A percentile compares a stretch with the other conserved stretches of the same genome.
Conservation (phyloP, 129 eudicot species). For the Oenanthe sinensis region DNA sequence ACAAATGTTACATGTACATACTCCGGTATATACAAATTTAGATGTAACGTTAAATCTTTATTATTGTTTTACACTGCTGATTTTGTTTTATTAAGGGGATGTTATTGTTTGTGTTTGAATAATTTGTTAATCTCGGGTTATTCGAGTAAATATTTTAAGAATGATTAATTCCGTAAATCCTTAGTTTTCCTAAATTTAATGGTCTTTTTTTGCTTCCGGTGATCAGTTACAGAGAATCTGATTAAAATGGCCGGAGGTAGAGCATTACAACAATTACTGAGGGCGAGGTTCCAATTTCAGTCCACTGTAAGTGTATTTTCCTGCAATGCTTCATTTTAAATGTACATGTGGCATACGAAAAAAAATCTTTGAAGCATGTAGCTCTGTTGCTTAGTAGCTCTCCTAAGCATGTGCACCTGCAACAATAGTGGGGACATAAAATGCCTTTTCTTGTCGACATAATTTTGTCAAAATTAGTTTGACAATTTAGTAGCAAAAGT, state of each 20-base stretch:
- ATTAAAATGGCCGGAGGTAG: slow-evolving; percentile 59
- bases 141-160: neutral
- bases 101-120: neutral
- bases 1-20: no score
- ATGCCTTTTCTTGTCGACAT: neutral
- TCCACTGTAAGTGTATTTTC: slow-evolving; percentile 43
- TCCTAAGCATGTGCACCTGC: neutral
- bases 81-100: no score
- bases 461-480: neutral
- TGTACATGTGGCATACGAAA: neutral
- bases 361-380: neutral
- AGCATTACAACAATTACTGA: slow-evolving; percentile 58
- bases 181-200: neutral
- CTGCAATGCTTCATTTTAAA: neutral
- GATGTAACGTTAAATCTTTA: no score
- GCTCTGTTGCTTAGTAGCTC: neutral
- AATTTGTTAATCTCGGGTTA: neutral
- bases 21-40: no score
- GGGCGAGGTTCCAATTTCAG: slow-evolving; percentile 52
- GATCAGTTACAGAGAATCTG: slow-evolving; percentile 24
- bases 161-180: no score
- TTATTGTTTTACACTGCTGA: neutral
- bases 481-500: neutral
- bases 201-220: neutral
- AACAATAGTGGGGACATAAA: neutral